phyloP scores from a whole-genome alignment of 2,329 filamentous ascomycete genomes.

The Tolypocladium sp. region DNA sequence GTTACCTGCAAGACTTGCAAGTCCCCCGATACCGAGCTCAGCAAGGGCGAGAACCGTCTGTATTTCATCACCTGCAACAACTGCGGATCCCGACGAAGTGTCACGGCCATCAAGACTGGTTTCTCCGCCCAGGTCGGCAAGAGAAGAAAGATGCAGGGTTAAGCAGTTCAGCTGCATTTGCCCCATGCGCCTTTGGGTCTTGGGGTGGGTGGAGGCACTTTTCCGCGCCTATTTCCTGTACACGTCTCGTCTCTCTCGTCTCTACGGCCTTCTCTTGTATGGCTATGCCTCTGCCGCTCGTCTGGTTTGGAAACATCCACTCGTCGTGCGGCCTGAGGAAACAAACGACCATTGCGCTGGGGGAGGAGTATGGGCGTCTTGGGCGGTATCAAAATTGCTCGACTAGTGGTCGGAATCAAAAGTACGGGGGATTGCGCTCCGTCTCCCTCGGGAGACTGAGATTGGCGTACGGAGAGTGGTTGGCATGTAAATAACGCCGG shows the following conservation, averaged over 20 bases:
- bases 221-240: neutral
- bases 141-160: constrained; percentile 89
- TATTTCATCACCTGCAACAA: constrained; percentile 97
- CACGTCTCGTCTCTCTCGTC: neutral
- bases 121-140: constrained; percentile 99
- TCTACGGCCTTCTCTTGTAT: neutral
- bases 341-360: neutral
- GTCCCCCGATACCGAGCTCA: constrained; percentile 88
- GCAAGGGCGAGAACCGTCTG: constrained; percentile 97
- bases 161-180: constrained; percentile 25
- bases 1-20: constrained; percentile 99
- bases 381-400: neutral
- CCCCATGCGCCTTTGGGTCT: neutral
- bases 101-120: constrained; percentile 98
- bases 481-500: constrained; percentile 6
- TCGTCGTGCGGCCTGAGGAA: neutral
- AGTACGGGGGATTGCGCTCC: neutral
- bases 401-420: neutral
- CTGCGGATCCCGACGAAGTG: constrained; percentile 73
- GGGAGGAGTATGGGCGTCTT: neutral
- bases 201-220: neutral
- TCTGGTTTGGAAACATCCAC: neutral
- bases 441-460: constrained; percentile 1
- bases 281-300: neutral
- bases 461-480: neutral